Evolutionary conservation across 495 filamentous ascomycete genomes (phyloP).

Genomic region (Aspergillus haitiensis): DNA sequence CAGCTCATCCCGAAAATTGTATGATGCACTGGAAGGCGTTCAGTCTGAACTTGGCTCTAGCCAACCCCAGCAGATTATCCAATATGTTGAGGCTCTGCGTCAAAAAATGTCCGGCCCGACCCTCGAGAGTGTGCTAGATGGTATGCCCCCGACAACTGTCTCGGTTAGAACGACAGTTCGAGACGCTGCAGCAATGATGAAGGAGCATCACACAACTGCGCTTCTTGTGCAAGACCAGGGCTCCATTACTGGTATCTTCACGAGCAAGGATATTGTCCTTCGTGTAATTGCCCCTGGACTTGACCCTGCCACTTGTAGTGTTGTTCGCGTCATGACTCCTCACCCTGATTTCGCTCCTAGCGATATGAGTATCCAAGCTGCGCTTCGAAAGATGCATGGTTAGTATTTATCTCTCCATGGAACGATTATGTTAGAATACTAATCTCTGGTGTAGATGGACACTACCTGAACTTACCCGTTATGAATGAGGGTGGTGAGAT

Average conservation of each 20-base stretch:
- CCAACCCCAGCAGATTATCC: constrained; percentile 97
- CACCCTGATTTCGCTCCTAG: constrained; percentile 97
- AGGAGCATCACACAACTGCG: constrained; percentile 96
- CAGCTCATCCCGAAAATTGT: constrained; percentile 90
- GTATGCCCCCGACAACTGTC: constrained; percentile 88
- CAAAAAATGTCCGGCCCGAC: constrained; percentile 98
- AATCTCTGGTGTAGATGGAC: constrained; percentile 67
- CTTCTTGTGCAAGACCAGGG: constrained; percentile 96
- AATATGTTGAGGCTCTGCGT: constrained; percentile 94
- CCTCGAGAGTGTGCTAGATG: constrained; percentile 89
- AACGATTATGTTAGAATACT: constrained; percentile 17
- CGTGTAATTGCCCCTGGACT: constrained; percentile 96
- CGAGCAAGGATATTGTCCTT: constrained; percentile 97
- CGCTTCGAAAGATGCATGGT: constrained; percentile 99
- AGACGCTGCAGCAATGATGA: constrained; percentile 93
- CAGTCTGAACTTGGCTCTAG: constrained; percentile 95
- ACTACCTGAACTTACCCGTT: constrained; percentile 95
- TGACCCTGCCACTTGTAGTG: constrained; percentile 92
- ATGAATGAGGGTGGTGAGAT: constrained; percentile 98
- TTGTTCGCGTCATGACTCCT: constrained; percentile 97
- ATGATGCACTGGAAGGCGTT: constrained; percentile 97
- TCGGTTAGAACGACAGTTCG: constrained; percentile 94
- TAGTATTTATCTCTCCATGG: constrained; percentile 31
- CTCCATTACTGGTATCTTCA: constrained; percentile 97
- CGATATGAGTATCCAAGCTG: constrained; percentile 98